Evolutionary conservation across 768 basidiomycete species (phyloP), one percentile per base, ranked within the genome.

Genomic region (Panellus pusillus): DNA sequence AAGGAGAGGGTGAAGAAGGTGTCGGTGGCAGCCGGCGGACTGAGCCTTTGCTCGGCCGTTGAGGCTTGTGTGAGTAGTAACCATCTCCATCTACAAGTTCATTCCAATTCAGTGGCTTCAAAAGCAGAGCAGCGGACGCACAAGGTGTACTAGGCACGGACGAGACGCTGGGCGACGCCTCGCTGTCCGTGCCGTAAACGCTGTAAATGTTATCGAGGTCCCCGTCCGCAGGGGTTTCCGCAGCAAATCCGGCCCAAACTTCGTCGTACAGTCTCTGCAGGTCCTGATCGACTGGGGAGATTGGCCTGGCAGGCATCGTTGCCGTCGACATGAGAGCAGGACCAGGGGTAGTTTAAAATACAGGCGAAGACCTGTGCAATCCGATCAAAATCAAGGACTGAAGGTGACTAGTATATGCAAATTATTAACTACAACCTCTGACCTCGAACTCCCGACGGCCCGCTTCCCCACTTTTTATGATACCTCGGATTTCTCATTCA

Each of bases 221-320:
- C 5, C 32, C 20, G 32, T 53, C 50, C 37, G 36, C 47, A 47
- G 55, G 51, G 36, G 43, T 29, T 15, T 62, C 61, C n/a, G 56
- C 28, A 9, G 55, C 41, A 44, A 61, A 63, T 17, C 60, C 63
- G 24, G 63, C 63, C 52, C 54, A 54, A 4, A 63, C 63, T 50
- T 61, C 48, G 32, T 59, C 54, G 46, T 63, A 63, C 9, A 63
- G 63, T n/a, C 35, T 18, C 44, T 63, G 57, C 2, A 63, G 49
- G 35, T 63, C 63, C 9, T 43, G 49, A 53, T 63, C 63, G 11
- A 60, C 61, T 1, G 59, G 59, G 2, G 59, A 20, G 4, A 47
- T 3, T 7, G 59, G 54, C 9, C 59, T 31, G 3, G 39, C 55
- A 31, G 52, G 45, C 51, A 61, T 53, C 9, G 31, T 49, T 31